phyloP scores from a whole-genome alignment of 495 filamentous ascomycete genomes.

The Penicillium roqueforti region DNA sequence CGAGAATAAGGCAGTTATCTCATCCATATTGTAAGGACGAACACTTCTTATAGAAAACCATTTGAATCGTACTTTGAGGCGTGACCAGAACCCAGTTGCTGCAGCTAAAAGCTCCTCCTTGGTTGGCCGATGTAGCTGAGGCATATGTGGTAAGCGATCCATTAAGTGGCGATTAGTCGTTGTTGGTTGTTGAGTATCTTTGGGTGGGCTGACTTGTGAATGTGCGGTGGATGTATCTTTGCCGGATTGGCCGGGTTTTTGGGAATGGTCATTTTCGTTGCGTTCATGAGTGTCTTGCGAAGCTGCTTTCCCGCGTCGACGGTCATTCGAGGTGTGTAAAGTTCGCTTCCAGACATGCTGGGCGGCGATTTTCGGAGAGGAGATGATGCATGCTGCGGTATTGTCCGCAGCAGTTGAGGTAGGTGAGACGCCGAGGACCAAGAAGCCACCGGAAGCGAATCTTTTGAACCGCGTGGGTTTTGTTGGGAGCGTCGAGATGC shows the following conservation, averaged over 20 bases:
- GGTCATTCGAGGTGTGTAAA: constrained; percentile 34
- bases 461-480: constrained; percentile 28
- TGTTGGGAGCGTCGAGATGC: constrained; percentile 16
- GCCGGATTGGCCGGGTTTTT: constrained; percentile 9
- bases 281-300: constrained; percentile 8
- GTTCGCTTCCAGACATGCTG: constrained; percentile 32
- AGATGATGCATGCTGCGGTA: constrained; percentile 33
- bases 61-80: constrained; percentile 90
- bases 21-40: constrained; percentile 93
- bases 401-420: constrained; percentile 34
- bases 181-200: constrained; percentile 14
- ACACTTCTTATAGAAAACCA: constrained; percentile 95
- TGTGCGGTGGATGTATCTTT: constrained; percentile 5
- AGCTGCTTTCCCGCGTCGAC: constrained; percentile 6
- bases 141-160: constrained; percentile 63
- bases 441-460: constrained; percentile 39
- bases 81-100: constrained; percentile 87
- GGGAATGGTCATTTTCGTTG: constrained; percentile 13
- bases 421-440: constrained; percentile 35
- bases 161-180: constrained; percentile 48
- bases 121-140: constrained; percentile 75
- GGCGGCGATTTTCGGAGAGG: constrained; percentile 27
- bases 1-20: constrained; percentile 90
- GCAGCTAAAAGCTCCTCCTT: constrained; percentile 92
- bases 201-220: not conserved